A percentile compares a stretch with the other conserved stretches of the same genome.
Conservation (phyloP, 352 stramenopile species). For the Pythium rishiriense region DNA sequence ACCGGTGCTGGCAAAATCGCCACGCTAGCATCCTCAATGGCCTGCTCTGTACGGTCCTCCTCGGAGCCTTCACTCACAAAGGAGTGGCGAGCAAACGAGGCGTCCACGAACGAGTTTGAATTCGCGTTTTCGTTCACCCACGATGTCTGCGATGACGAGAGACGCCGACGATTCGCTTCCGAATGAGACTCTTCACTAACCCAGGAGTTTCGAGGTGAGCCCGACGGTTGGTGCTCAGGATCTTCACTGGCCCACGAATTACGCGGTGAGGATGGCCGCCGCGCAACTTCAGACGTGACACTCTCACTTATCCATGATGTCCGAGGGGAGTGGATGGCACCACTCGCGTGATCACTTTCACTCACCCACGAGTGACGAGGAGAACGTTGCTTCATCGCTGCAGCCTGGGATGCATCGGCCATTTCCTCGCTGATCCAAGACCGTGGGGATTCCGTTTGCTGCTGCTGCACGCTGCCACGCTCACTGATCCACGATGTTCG, state of each 20-base stretch:
- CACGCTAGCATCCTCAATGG: constrained; percentile 1
- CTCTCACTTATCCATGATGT: constrained; percentile 5
- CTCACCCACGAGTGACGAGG: background rate
- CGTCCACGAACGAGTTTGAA: constrained; percentile 19
- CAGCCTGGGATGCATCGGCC: background rate
- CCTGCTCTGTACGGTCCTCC: constrained; percentile 2
- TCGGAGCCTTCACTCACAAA: constrained; percentile 24
- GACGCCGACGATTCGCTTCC: background rate
- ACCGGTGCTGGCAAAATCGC: constrained; percentile 8
- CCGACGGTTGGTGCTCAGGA: background rate
- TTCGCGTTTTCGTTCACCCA: constrained; percentile 17
- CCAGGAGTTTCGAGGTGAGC: constrained; percentile 6
- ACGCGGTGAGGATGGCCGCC: background rate
- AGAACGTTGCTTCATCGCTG: background rate
- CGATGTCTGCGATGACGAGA: constrained; percentile 9
- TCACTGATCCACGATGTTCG: constrained; percentile 12
- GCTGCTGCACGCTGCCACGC: background rate
- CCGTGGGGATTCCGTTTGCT: background rate
- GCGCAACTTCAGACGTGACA: background rate
- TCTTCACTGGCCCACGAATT: background rate
- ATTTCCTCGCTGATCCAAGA: constrained; percentile 17
- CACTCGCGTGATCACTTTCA: background rate
- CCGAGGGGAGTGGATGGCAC: background rate
- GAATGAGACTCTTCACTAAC: constrained; percentile 8
- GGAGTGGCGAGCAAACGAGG: constrained; percentile 15